These are phyloP conservation scores for Aquanectria penicillioides DNA, from an alignment of 2,329 filamentous ascomycete species.

Conservation along the genomic window DNA sequence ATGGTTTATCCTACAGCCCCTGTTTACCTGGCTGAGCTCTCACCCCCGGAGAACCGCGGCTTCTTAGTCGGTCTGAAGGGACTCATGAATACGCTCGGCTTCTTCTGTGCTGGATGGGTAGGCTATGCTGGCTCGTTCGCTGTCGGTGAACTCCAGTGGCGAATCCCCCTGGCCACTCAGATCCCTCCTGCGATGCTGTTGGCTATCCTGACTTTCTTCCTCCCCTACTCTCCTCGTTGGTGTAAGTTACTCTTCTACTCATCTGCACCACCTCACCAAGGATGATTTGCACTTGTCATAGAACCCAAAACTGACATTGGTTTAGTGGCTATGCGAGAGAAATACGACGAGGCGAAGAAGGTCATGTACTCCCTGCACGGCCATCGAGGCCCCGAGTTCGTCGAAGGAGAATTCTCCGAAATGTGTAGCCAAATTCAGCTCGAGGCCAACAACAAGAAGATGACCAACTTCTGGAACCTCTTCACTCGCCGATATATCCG, in stretches of 20 bases:
- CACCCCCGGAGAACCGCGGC: constrained; percentile 55
- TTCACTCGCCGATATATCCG: constrained; percentile 43
- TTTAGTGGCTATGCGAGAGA: constrained; percentile 18
- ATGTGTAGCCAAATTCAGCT: constrained; percentile 23
- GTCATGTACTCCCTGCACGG: constrained; percentile 20
- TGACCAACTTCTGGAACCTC: constrained; percentile 21
- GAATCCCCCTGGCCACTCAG: constrained; percentile 48
- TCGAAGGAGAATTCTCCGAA: constrained; percentile 22
- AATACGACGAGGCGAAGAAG: constrained; percentile 21
- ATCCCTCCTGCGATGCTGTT: constrained; percentile 40
- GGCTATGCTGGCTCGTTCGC: constrained; percentile 45
- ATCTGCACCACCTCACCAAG: no score
- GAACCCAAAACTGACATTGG: background rate
- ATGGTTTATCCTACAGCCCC: constrained; percentile 43
- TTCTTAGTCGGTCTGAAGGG: constrained; percentile 53
- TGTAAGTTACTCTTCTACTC: constrained; percentile 18
- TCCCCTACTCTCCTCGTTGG: constrained; percentile 43
- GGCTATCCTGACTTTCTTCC: constrained; percentile 29
- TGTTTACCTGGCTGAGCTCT: constrained; percentile 53
- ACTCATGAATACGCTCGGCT: constrained; percentile 34
- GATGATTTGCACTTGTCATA: no score
- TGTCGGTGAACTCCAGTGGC: constrained; percentile 46
- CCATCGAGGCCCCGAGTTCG: constrained; percentile 19
- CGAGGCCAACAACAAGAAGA: constrained; percentile 7
- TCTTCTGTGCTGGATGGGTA: constrained; percentile 32